Evolutionary conservation across 2,329 filamentous ascomycete species (phyloP), one percentile per base, ranked within the genome.

Genomic region (Penicillium glabrum): DNA sequence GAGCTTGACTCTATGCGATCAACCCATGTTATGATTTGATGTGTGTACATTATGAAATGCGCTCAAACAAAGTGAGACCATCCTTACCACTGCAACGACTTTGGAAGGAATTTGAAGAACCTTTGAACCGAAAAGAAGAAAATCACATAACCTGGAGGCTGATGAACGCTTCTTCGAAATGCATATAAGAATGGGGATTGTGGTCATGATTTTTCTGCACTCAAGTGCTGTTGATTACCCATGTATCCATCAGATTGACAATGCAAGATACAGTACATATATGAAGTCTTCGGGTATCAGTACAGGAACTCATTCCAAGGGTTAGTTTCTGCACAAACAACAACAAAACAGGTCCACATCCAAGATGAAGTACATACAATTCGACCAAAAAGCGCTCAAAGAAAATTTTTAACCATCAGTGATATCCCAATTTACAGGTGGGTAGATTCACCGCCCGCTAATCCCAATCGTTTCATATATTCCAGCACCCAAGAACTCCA

Each of bases 41-140:
- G 44, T 53, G 47, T 65, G 63, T 65, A 66, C 51, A 66, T 63
- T 66, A 66, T 56, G 55, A 61, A 58, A 54, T 46, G 46, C 45
- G 53, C 53, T 48, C n/a, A 35, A 54, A 46, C 33, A 44, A 41
- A 48, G 47, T 33, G 47, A 49, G 21, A 50, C 47, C 23, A 50
- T 27, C 35, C 23, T 50, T 50, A 37, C 31, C 19, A 8, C n/a
- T 27, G 35, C 21, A 14, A 8, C 24, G 9, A 46, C 16, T 11
- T 33, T 44, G 49, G 37, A 37, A n/a, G 49, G 27, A 21, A 39
- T 27, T 41, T 50, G n/a, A 41, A 49, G 9, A 29, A 29, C 27
- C 2, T 29, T 29, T 9, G 27, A 29, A 29, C n/a, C 39, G 46
- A 51, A 51, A 23, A 41, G 23, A 43, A 13, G 23, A 29, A 9